Base-by-base conservation (phyloP, 495 filamentous ascomycete species). In the Pseudoneurospora amorphoporcata region DNA sequence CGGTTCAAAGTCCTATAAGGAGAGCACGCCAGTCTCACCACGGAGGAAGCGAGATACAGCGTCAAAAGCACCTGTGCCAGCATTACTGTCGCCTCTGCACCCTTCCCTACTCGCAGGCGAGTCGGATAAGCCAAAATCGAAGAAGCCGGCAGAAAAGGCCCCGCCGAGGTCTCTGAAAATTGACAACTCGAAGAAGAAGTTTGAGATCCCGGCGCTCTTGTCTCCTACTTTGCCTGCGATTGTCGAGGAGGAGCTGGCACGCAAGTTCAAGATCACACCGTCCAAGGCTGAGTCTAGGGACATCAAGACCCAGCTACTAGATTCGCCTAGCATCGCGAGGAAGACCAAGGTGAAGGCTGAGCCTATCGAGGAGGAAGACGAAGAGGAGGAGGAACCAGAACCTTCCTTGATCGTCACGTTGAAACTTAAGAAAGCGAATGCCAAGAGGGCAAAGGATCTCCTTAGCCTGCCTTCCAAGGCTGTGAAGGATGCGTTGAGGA, bases 181-280 rank as follows among this genome's bases (percentile, higher is more conserved):
- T 2, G 76, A 77, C 8, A 69, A 68, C 4, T 68, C 73, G 35
- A 84, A 79, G 72, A 74, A 73, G 19, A 43, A 72, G 0, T 7
- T 77, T 23, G 70, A 69, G 35, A 75, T 86, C n/a, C 84, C 84
- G 8, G 74, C 77, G 4, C 79, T 86, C 17, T 80, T 86, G 8
- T 86, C 84, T 8, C 84, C 84, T 6, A 86, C 84, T 4, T 75
- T 86, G 9, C 84, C 84, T 1, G 76, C 83, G 1, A 71, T 85
- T 47, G 78, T 86, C 5, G 81, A 86, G 37, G 82, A 81, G 65
- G 82, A 83, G 39, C 76, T 86, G 17, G 79, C 79, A 14, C 80
- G 78, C 32, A 65, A 65, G 47, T 17, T 79, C 9, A 82, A 81
- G 61, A 78, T 75, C 45, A 76, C 76, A 23, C 74, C 79, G 7